Base-by-base conservation (phyloP, 2,329 filamentous ascomycete genomes). In the Aspergillus udagawae region DNA sequence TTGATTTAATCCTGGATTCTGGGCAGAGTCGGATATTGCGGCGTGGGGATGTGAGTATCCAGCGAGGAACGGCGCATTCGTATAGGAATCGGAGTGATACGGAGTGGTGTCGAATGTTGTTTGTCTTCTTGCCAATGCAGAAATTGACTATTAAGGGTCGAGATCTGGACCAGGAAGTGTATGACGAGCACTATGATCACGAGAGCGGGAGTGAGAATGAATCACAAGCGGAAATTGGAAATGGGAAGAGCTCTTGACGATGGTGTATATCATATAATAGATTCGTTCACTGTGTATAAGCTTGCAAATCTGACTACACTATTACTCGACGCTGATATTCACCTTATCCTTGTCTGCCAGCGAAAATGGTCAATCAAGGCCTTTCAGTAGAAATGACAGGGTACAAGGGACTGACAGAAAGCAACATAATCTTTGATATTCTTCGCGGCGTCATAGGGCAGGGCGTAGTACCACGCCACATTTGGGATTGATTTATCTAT, bases 401-500 rank as follows among this genome's bases (percentile, higher is more conserved):
- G 23, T 14, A 20, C 1, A 10, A 29, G 9, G 4, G 17, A 66
- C 82, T 79, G 71, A 81, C 83, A 85, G 63, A 86, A 86, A 4
- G 83, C 83, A 42, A 86, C 80, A 63, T 82, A 76, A 47, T 78
- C 79, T 66, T 80, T 81, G 62, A 86, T 83, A 63, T 75, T 73
- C 53, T 76, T 69, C 29, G 78, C 77, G 48, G 77, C 79, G 25
- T 79, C 77, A 54, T 79, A 77, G 1, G 83, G 78, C 45, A 77
- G 66, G 2, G 82, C 77, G 60, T 86, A 86, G 61, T 81, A 85
- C 83, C 83, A 86, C 0, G 82, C 83, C 2, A 80, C 82, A 59
- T 86, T 82, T 38, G 78, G 71, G 21, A 83, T 58, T 52, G 78
- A 76, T 5, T 75, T 74, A 42, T 77, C 80, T 79, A 55, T 25